Conservation (phyloP, 2,329 filamentous ascomycete species). For the Xylaria hypoxylon region DNA sequence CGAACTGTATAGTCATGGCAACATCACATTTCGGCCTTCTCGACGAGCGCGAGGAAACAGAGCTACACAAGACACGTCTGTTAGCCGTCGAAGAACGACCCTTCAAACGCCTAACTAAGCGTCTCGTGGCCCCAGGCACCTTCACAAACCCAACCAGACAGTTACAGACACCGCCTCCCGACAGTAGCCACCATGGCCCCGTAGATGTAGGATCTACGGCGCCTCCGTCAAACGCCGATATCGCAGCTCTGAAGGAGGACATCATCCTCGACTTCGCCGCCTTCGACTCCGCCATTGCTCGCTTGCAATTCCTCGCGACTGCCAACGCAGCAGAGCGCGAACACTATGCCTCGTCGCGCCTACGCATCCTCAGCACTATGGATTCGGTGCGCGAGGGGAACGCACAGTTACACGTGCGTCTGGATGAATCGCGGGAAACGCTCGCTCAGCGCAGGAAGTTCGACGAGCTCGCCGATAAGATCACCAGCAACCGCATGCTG, state of each 20-base stretch:
- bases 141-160: slow-evolving; percentile 67
- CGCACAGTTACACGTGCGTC: slow-evolving; percentile 74
- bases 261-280: slow-evolving; percentile 88
- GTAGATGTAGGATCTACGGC: slow-evolving; percentile 48
- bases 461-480: slow-evolving; percentile 88
- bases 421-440: slow-evolving; percentile 80
- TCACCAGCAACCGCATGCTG: slow-evolving; percentile 82
- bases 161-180: slow-evolving; percentile 75
- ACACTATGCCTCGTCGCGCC: slow-evolving; percentile 84
- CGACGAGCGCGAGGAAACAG: slow-evolving; percentile 80
- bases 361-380: slow-evolving; percentile 81
- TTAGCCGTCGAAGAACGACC: slow-evolving; percentile 92
- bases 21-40: slow-evolving; percentile 62
- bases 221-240: slow-evolving; percentile 61
- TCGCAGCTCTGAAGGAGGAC: slow-evolving; percentile 78
- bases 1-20: slow-evolving; percentile 41
- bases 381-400: slow-evolving; percentile 83
- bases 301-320: slow-evolving; percentile 86
- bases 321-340: slow-evolving; percentile 87
- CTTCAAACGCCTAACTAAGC: slow-evolving; percentile 88
- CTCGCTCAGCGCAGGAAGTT: slow-evolving; percentile 85
- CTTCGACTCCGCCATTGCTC: slow-evolving; percentile 86
- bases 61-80: slow-evolving; percentile 87
- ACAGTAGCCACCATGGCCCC: slow-evolving; percentile 55
- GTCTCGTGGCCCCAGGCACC: slow-evolving; percentile 76